Evolutionary conservation across 2,329 filamentous ascomycete genomes (phyloP).

Genomic region (Sporothrix pseudoabietina): DNA sequence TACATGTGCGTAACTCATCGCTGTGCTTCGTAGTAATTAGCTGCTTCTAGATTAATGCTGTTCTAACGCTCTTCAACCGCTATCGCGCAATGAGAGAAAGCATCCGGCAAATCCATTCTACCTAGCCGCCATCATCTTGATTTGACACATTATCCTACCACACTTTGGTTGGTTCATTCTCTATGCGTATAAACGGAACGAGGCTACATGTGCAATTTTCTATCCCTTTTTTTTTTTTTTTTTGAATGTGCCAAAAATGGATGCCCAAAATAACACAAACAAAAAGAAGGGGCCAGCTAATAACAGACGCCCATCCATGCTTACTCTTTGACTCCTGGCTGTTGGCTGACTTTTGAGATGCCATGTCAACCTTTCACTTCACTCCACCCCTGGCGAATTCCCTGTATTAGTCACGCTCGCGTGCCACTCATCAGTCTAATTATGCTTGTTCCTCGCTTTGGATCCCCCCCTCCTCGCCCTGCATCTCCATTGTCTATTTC

Average conservation of each 20-base stretch:
- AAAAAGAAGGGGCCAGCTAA: background rate
- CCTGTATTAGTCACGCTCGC: conserved; percentile 5
- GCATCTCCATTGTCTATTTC: background rate
- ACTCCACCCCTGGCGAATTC: background rate
- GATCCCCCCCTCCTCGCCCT: background rate
- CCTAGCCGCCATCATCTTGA: background rate
- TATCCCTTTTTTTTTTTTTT: background rate
- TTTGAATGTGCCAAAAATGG: background rate
- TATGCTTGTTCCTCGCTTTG: background rate
- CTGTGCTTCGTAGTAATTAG: background rate
- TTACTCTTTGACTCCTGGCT: background rate
- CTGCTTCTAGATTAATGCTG: background rate
- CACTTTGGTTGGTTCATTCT: background rate
- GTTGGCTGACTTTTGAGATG: background rate
- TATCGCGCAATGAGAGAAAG: background rate
- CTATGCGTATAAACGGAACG: background rate
- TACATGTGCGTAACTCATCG: conserved; percentile 1
- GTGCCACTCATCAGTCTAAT: background rate
- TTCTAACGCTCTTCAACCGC: background rate
- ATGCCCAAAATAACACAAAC: conserved; percentile 2
- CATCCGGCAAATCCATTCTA: background rate
- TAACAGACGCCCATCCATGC: background rate
- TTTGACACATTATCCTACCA: too few species aligned
- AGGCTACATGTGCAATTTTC: conserved; percentile 8
- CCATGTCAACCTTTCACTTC: background rate